Evolutionary conservation across 768 basidiomycete species (phyloP).

Genomic region (Coprinellus micaceus): DNA sequence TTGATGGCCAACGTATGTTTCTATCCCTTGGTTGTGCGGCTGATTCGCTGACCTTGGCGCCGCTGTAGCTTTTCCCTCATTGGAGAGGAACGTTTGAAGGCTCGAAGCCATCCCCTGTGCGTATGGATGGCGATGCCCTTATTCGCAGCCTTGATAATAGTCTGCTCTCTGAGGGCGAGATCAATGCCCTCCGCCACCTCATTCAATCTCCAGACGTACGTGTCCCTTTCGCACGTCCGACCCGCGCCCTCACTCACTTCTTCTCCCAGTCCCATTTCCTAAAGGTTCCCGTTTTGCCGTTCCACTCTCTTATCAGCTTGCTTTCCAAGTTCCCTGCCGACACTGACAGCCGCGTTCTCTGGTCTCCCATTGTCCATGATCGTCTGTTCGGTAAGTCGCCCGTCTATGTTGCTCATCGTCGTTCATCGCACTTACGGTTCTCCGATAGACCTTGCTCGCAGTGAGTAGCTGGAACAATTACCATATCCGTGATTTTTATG

Average conservation of each 20-base stretch:
- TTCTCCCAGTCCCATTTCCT: slow-evolving; percentile 71
- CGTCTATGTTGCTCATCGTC: neutral
- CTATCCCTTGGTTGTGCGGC: slow-evolving; percentile 1
- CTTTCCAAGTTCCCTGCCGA: slow-evolving; percentile 77
- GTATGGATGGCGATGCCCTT: slow-evolving; percentile 54
- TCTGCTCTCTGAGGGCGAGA: slow-evolving; percentile 62
- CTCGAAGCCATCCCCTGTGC: slow-evolving; percentile 61
- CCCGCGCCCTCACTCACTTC: slow-evolving; percentile 11
- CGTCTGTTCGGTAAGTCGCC: slow-evolving; percentile 52
- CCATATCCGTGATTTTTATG: neutral
- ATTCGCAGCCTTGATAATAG: slow-evolving; percentile 61
- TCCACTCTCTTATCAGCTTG: slow-evolving; percentile 72
- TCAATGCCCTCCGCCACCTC: slow-evolving; percentile 62
- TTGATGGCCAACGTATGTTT: slow-evolving; percentile 71
- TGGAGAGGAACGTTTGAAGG: slow-evolving; percentile 79
- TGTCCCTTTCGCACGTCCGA: neutral
- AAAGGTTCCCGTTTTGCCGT: slow-evolving; percentile 79
- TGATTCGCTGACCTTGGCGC: neutral
- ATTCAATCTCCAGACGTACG: slow-evolving; percentile 76
- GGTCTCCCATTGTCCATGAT: slow-evolving; percentile 61
- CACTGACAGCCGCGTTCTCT: slow-evolving; percentile 72
- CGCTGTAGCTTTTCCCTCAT: slow-evolving; percentile 65
- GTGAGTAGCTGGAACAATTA: slow-evolving; percentile 17
- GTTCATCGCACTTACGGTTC: neutral
- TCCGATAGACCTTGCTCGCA: slow-evolving; percentile 35